Base-by-base conservation (phyloP, 306 rosid species). In the Potentilla sterilis region DNA sequence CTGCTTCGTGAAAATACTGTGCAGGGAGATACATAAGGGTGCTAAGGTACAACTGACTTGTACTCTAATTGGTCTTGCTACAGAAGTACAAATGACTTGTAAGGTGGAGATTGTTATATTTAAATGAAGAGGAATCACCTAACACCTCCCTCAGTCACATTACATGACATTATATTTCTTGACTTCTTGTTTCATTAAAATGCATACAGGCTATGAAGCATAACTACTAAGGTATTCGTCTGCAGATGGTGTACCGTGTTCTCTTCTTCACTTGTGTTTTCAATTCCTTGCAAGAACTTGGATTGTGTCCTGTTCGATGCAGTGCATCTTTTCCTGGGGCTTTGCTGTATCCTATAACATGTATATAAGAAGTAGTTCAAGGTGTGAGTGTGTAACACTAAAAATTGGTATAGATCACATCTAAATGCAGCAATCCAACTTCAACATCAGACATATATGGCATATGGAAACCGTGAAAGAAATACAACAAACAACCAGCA, bases 331-430 rank as follows among this genome's bases (percentile, higher is more conserved):
- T n/a, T 80, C 54, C 59, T 12, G 19, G 35, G 68, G 41, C 32
- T 43, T n/a, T 59, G 65, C 16, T 16, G 44, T 67, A 59, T 80
- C 77, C 77, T 75, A 71, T 64, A 75, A 42, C 57, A 38, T 28
- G 69, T 69, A 47, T 0, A 37, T 48, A 28, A 71, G 43, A 28
- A 71, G 43, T 6, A 57, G 6, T 54, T 55, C 19, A 24, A 21
- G 46, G 32, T 15, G 28, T 28, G 28, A 28, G 28, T 8, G 37
- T 10, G 37, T 15, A 37, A 15, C n/a, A 14, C 21, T 62, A 41
- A 64, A 49, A 69, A 59, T 11, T 48, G 7, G 62, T 67, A 69
- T 35, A 57, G 28, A 57, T 57, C 63, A 22, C 35, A 10, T 55
- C 62, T 9, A 59, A 59, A 59, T 9, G 59, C 32, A 28, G 18